Evolutionary conservation across 2,329 filamentous ascomycete genomes (phyloP), one percentile per base, ranked within the genome.

Genomic region (Laburnicola sp.): DNA sequence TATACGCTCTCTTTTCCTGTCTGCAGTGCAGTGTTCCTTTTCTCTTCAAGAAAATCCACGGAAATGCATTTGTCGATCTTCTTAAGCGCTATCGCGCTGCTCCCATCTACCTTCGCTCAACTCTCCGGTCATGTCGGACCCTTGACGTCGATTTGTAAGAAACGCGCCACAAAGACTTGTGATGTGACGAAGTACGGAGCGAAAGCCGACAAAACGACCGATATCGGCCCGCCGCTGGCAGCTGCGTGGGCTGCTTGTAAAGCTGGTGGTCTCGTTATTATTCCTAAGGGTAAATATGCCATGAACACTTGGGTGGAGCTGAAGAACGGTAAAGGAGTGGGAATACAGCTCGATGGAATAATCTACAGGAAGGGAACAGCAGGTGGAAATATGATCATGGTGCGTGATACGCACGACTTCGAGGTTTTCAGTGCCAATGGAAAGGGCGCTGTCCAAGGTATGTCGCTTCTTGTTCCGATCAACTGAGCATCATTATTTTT

Each of bases 401-500:
- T 82, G 46, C 71, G 78, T 54, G 75, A 79, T 53, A 72, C 74
- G 6, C 73, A 67, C 46, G 79, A 82, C 58, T 81, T 83, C 45
- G 80, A 83, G 59, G 56, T 83, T 50, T 82, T 80, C 64, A 81
- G 78, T 36, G 77, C 75, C 36, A 81, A 74, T 3, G 78, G 77
- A 10, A 72, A 74, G 51, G 80, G 80, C 48, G 79, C 80, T 21
- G 70, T 82, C 26, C 80, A 82, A 62, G 80, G 64, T 65, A 51
- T 6, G 47, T 50, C 10, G 6, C 10, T 32, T 10, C 23, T 30
- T n/a, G n/a, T n/a, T n/a, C n/a, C n/a, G n/a, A n/a, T n/a, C n/a
- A n/a, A n/a, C n/a, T n/a, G n/a, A n/a, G n/a, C n/a, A n/a, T n/a
- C n/a, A n/a, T n/a, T n/a, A n/a, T n/a, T n/a, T n/a, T n/a, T n/a